phyloP scores from a whole-genome alignment of 441 rosid genomes.

The Adansonia grandidieri region DNA sequence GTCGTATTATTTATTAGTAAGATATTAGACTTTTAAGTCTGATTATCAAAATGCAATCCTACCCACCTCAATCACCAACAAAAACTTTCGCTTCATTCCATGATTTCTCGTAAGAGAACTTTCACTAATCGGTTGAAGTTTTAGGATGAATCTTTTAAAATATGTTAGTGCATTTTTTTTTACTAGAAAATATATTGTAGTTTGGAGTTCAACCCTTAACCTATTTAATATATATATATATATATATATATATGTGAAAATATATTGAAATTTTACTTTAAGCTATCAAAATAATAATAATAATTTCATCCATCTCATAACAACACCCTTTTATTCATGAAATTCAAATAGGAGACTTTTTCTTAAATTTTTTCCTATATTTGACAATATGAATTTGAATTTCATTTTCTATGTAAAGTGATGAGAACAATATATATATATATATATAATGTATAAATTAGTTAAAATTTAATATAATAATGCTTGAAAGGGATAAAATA shows the following conservation, averaged over 20 bases:
- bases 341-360: not conserved
- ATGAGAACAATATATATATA: too few species aligned
- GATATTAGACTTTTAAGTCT: not conserved
- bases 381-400: too few species aligned
- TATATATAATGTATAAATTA: too few species aligned
- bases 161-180: too few species aligned
- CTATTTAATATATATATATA: too few species aligned
- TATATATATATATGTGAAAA: not conserved
- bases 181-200: not conserved
- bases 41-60: not conserved
- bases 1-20: too few species aligned
- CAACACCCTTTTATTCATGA: not conserved
- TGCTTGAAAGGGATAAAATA: too few species aligned
- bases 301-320: not conserved
- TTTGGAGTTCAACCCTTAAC: not conserved
- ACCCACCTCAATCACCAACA: too few species aligned
- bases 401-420: too few species aligned
- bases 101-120: not conserved
- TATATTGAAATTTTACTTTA: not conserved
- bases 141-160: not conserved
- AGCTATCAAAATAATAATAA: not conserved
- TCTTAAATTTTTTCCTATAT: not conserved
- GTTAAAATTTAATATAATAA: too few species aligned
- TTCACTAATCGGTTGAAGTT: not conserved
- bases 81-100: too few species aligned